Evolutionary conservation across 176 grass and related monocot genomes (phyloP), one percentile per base, ranked within the genome.

Genomic region (Bromus sterilis): DNA sequence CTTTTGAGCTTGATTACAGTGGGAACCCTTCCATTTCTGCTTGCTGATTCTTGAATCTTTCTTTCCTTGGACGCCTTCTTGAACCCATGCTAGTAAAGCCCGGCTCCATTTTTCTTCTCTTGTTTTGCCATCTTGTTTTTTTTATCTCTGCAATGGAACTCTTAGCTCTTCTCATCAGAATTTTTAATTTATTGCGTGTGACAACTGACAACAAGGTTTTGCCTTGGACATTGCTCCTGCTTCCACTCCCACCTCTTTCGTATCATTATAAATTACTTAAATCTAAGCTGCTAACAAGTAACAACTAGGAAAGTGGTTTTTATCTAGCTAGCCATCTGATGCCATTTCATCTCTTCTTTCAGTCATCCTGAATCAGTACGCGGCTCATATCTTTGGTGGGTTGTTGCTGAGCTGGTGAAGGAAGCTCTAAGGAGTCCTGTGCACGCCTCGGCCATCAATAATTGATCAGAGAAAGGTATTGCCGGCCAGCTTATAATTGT

Each of bases 381-480:
- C 71, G 13, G 13, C 79, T 43, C 56, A 28, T 64, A 55, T 29
- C 16, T 73, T 51, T 20, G 70, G 41, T 73, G 70, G 70, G 70
- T 11, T 48, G 4, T 33, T 11, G 42, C 42, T 51, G 74, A 83
- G 66, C 79, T 68, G 68, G 58, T 86, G 66, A 60, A 86, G 74
- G 44, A 78, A 78, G 66, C 66, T 78, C 66, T 11, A 20, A 48
- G 40, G 46, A 73, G 36, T 55, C 74, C 58, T 66, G 44, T 4
- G 55, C 55, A 73, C 29, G 67, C 74, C 42, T 67, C 39, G 10
- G 57, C 23, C 79, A 75, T 49, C 66, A 60, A 24, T 56, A 39
- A 78, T 82, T 79, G 67, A 60, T 79, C 76, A 20, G 39, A 86
- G 53, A 90, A 77, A 79, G 79, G 84, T 90, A 75, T 64, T 82